Conservation (phyloP, 345 rosid genomes). For the Heritiera littoralis region DNA sequence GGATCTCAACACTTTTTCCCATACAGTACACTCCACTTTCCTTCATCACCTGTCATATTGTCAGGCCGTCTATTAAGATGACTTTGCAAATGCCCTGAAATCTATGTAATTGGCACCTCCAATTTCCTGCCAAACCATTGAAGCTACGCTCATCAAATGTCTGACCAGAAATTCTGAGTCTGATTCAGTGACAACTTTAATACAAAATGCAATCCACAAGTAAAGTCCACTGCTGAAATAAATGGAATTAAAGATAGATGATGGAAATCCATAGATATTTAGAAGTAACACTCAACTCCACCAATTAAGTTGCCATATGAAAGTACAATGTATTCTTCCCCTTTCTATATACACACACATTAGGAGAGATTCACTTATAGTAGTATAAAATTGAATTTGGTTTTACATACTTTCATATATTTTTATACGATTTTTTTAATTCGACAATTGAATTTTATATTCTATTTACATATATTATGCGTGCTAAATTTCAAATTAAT, state of each 20-base stretch:
- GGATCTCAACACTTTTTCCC: neutral
- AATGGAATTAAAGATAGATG: too few relatives aligned
- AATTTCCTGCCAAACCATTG: neutral
- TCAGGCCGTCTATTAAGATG: neutral
- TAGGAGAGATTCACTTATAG: too few relatives aligned
- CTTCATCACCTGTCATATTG: neutral
- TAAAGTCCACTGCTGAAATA: neutral
- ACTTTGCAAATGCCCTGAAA: constrained; percentile 11
- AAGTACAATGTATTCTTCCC: too few relatives aligned
- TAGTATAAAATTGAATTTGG: too few relatives aligned
- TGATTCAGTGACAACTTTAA: neutral
- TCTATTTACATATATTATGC: too few relatives aligned
- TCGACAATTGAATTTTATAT: too few relatives aligned
- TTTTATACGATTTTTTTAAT: too few relatives aligned
- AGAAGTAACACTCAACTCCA: neutral
- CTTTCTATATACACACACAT: too few relatives aligned
- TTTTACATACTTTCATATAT: too few relatives aligned
- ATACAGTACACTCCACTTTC: neutral
- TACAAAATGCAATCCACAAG: neutral
- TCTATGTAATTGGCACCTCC: neutral
- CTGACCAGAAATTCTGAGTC: constrained; percentile 13
- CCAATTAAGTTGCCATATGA: too few relatives aligned
- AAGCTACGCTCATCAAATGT: neutral
- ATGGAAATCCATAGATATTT: neutral
- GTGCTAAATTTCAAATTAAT: too few relatives aligned